Evolutionary conservation across 2,329 filamentous ascomycete genomes (phyloP), one percentile per base, ranked within the genome.

Genomic region (Aspergillus sp.): DNA sequence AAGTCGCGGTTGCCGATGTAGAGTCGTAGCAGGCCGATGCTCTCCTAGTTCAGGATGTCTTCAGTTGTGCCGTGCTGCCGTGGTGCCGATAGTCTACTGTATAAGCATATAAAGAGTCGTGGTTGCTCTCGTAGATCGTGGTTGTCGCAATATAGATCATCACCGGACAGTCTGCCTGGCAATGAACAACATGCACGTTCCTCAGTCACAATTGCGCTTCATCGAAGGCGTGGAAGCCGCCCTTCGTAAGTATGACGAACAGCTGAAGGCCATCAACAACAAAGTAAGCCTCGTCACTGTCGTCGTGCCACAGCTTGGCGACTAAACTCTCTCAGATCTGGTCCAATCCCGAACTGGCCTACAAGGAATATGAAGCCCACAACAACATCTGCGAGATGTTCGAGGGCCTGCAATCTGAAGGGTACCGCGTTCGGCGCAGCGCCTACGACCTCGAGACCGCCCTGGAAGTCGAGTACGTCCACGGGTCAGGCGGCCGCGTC

Each of bases 331-430:
- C 3, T 3, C 45, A 73, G 68, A 76, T 76, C 47, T 71, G 70
- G 61, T 66, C 68, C 34, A 71, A 81, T 49, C 80, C 80, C 0
- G 80, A 82, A 58, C 63, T 79, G 1, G 75, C 70, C 3, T 82
- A 76, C 56, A 63, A 79, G 47, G 80, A 83, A 57, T 64, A 72
- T 58, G 69, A 73, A n/a, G 80, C 81, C 1, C 78, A 82, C 54
- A 71, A 79, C 34, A 71, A 69, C 10, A 75, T 83, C 36, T 73
- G 74, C 14, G 56, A 49, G 56, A 13, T 71, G 66, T 58, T 70
- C 77, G 11, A 68, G 67, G 47, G 54, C 56, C 21, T 69, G 16
- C 32, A 58, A 14, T 54, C 58, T 0, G 69, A 73, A 7, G 78
- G 75, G 0, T 79, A 77, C 55, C 45, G 60, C 0, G 75, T 81